phyloP scores from a whole-genome alignment of 208 protist genomes.

The Trypanosoma avium region DNA sequence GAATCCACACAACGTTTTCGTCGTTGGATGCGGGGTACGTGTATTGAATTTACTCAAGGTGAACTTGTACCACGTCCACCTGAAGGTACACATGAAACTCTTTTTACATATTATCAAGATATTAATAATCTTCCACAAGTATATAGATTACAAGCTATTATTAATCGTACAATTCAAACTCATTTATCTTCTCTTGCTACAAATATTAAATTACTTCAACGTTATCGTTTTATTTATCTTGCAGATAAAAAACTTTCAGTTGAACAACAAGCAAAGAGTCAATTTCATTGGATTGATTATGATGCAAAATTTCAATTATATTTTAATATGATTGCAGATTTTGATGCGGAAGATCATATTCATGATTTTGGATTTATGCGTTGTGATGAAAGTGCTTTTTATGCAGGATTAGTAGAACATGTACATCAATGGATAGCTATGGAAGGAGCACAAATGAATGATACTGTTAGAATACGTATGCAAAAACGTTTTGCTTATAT shows the following conservation, averaged over 20 bases:
- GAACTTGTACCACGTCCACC: constrained; percentile 84
- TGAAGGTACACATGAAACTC: constrained; percentile 77
- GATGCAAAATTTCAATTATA: constrained; percentile 95
- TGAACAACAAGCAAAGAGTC: constrained; percentile 92
- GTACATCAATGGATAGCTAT: constrained; percentile 93
- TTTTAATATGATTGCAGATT: constrained; percentile 92
- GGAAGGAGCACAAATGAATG: constrained; percentile 94
- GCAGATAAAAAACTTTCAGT: constrained; percentile 94
- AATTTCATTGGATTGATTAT: constrained; percentile 94
- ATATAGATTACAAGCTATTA: constrained; percentile 85
- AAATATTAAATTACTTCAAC: constrained; percentile 93
- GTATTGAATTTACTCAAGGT: constrained; percentile 93
- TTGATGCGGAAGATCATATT: constrained; percentile 82
- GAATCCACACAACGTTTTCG: constrained; percentile 94
- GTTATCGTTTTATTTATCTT: constrained; percentile 93
- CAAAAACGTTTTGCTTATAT: constrained; percentile 76
- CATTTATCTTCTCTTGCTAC: constrained; percentile 86
- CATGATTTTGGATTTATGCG: constrained; percentile 96
- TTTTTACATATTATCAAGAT: constrained; percentile 96
- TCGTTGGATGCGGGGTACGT: constrained; percentile 97
- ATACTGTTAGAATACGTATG: constrained; percentile 79
- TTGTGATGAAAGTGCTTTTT: constrained; percentile 90
- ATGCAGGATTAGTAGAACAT: constrained; percentile 89
- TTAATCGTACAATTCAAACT: constrained; percentile 92
- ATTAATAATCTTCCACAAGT: constrained; percentile 90